These are phyloP conservation scores for Cucumis melo DNA, from an alignment of 306 rosid species.

Conservation along the genomic window DNA sequence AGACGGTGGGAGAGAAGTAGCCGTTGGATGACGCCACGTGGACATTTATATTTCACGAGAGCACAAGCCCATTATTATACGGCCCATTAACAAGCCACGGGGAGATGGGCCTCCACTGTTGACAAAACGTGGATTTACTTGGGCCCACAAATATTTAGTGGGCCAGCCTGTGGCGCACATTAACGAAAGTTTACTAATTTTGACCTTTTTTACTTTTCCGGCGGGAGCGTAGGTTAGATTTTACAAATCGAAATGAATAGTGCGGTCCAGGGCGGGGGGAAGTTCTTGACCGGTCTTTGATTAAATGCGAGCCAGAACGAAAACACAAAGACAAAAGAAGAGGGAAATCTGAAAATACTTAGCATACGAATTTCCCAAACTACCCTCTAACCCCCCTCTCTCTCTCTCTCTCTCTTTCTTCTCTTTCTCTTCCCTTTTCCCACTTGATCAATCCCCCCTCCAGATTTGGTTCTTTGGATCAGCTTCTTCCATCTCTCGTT, in stretches of 20 bases:
- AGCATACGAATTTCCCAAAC: conserved; percentile 7
- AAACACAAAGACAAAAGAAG: neutral
- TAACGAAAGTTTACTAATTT: neutral
- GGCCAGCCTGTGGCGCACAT: conserved; percentile 20
- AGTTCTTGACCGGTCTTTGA: conserved; percentile 20
- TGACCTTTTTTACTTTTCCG: neutral
- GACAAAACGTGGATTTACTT: neutral
- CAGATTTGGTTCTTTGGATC: conserved; percentile 7
- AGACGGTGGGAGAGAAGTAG: neutral
- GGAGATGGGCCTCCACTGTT: neutral
- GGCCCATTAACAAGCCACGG: conserved; percentile 4
- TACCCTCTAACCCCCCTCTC: conserved; percentile 22
- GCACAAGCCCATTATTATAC: neutral
- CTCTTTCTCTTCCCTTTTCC: neutral
- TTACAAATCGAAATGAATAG: neutral
- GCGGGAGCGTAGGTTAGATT: conserved; percentile 21
- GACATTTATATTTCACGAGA: neutral
- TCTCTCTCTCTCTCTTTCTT: neutral
- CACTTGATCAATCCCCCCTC: conserved; percentile 6
- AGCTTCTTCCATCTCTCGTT: conserved; percentile 11
- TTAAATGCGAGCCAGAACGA: conserved; percentile 7
- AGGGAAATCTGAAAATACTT: neutral
- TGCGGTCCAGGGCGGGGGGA: neutral
- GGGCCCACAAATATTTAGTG: conserved; percentile 11
- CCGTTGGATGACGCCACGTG: neutral